These are phyloP conservation scores for Bruguiera hainesii DNA, from an alignment of 441 rosid species.

Conservation along the genomic window DNA sequence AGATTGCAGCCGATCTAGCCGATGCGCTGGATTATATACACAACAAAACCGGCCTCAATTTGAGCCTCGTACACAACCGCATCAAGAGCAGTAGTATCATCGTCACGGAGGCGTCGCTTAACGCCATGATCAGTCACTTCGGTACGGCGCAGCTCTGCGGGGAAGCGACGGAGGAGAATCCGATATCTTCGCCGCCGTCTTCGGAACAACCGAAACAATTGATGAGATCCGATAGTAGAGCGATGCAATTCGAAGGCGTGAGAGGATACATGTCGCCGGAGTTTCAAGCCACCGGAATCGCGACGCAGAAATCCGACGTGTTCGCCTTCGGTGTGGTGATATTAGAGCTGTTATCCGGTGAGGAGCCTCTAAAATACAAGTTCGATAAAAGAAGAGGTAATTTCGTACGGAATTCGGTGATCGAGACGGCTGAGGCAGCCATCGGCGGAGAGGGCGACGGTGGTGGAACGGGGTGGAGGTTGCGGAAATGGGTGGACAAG, in stretches of 20 bases:
- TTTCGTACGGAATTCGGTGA: slow-evolving; percentile 48
- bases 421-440: slow-evolving; percentile 50
- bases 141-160: slow-evolving; percentile 79
- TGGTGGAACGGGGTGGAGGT: slow-evolving; percentile 28
- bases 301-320: slow-evolving; percentile 69
- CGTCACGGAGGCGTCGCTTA: slow-evolving; percentile 59
- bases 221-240: slow-evolving; percentile 39
- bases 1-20: slow-evolving; percentile 73
- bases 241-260: slow-evolving; percentile 55
- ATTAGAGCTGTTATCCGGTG: slow-evolving; percentile 65
- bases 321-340: slow-evolving; percentile 72
- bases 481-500: slow-evolving; percentile 71
- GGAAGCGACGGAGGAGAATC: slow-evolving; percentile 35
- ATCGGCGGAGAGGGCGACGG: slow-evolving; percentile 20
- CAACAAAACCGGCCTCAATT: slow-evolving; percentile 59
- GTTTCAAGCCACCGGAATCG: slow-evolving; percentile 43
- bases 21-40: slow-evolving; percentile 83
- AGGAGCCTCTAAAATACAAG: slow-evolving; percentile 66
- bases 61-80: slow-evolving; percentile 63
- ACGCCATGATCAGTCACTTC: slow-evolving; percentile 71
- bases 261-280: slow-evolving; percentile 88
- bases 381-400: slow-evolving; percentile 41
- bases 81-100: slow-evolving; percentile 61
- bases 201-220: slow-evolving; percentile 11
- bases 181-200: not conserved